These are phyloP conservation scores for Viola odorata DNA, from an alignment of 345 rosid species.

Conservation along the genomic window DNA sequence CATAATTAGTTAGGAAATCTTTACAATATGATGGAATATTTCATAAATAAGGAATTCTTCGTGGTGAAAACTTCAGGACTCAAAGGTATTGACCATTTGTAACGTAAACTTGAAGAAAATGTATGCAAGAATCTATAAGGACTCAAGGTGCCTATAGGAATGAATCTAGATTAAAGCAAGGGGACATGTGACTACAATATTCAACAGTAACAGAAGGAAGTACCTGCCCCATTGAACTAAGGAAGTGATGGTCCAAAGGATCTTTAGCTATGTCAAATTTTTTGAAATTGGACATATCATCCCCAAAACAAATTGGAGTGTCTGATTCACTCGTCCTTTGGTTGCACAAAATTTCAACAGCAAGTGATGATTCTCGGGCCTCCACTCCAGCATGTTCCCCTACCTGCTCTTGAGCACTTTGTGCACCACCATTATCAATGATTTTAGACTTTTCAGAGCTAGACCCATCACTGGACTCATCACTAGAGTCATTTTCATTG, in stretches of 20 bases:
- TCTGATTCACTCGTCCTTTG: conserved; percentile 36
- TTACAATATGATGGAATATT: not conserved
- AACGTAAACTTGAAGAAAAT: not conserved
- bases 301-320: conserved; percentile 26
- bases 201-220: not conserved
- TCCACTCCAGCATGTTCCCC: conserved; percentile 28
- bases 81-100: no score
- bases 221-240: conserved; percentile 67
- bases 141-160: not conserved
- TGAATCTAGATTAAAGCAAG: not conserved
- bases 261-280: conserved; percentile 73
- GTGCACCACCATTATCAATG: conserved; percentile 28
- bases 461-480: conserved; percentile 35
- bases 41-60: not conserved
- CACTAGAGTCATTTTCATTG: conserved; percentile 34
- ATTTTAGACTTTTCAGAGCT: conserved; percentile 38
- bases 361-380: conserved; percentile 27
- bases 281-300: conserved; percentile 43
- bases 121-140: not conserved
- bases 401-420: conserved; percentile 25
- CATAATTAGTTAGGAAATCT: conserved; percentile 5
- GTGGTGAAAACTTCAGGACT: no score
- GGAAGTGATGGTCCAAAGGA: conserved; percentile 81
- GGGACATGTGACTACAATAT: not conserved
- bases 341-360: conserved; percentile 26